phyloP scores from a whole-genome alignment of 306 rosid genomes.

The Corylus heterophylla region DNA sequence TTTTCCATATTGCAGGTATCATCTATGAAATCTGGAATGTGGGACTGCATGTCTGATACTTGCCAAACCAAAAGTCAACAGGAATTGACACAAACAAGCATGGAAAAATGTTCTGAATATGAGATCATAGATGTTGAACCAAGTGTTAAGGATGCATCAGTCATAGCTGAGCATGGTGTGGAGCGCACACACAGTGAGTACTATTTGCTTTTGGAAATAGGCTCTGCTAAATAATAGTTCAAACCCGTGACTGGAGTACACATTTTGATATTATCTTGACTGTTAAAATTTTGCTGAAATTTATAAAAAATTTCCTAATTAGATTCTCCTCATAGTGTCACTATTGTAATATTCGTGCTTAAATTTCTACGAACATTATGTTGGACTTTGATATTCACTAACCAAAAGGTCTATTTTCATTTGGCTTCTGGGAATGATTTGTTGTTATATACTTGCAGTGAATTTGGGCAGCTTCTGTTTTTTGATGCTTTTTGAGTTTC shows the following conservation, averaged over 20 bases:
- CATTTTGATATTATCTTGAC: no score
- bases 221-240: background rate
- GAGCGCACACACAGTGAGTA: slow-evolving; percentile 52
- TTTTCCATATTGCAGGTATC: slow-evolving; percentile 54
- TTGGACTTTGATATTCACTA: background rate
- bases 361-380: background rate
- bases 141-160: slow-evolving; percentile 33
- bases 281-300: no score
- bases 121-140: slow-evolving; percentile 70
- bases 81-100: slow-evolving; percentile 40
- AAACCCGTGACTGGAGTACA: background rate
- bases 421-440: background rate
- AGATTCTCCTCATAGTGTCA: slow-evolving; percentile 4
- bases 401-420: background rate
- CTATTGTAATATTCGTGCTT: background rate
- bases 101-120: slow-evolving; percentile 41
- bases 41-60: slow-evolving; percentile 86
- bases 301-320: no score
- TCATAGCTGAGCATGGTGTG: slow-evolving; percentile 20
- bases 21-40: slow-evolving; percentile 72
- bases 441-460: background rate
- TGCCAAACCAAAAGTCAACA: slow-evolving; percentile 50
- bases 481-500: background rate
- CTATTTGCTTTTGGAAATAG: background rate
- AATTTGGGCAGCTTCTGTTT: background rate